These are phyloP conservation scores for Citrullus mucosospermus DNA, from an alignment of 306 rosid species.

Conservation along the genomic window DNA sequence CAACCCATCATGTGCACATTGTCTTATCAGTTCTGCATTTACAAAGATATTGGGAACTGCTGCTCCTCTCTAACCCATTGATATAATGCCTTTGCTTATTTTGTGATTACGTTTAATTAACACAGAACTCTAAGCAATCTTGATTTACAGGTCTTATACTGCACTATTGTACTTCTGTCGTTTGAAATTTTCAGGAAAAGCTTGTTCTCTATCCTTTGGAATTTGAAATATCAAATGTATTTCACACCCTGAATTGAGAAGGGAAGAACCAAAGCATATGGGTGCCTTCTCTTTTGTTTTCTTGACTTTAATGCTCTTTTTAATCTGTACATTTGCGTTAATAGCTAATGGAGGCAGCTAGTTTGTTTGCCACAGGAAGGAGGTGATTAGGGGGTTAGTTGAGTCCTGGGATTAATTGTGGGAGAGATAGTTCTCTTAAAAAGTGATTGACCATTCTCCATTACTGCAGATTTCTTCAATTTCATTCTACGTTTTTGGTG, in stretches of 20 bases:
- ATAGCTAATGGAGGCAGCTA: neutral
- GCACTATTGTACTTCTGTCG: neutral
- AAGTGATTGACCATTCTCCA: neutral
- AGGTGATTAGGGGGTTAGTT: neutral
- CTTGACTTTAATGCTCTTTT: neutral
- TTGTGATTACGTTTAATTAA: neutral
- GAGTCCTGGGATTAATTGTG: neutral
- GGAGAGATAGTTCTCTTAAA: neutral
- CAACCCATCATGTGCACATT: neutral
- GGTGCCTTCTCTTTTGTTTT: neutral
- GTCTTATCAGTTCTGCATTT: neutral
- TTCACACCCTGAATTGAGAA: neutral
- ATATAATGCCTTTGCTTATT: neutral
- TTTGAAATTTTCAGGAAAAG: neutral
- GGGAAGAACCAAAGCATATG: neutral
- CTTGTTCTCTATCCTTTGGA: neutral
- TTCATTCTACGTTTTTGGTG: neutral
- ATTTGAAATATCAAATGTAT: neutral
- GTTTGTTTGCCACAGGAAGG: neutral
- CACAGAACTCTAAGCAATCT: neutral
- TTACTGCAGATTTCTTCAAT: neutral
- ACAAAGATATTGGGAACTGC: neutral
- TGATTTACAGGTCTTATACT: neutral
- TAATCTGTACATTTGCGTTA: neutral
- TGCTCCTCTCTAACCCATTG: neutral